Conservation (phyloP, 176 grass and related monocot species). For the Rhynchospora pubera region DNA sequence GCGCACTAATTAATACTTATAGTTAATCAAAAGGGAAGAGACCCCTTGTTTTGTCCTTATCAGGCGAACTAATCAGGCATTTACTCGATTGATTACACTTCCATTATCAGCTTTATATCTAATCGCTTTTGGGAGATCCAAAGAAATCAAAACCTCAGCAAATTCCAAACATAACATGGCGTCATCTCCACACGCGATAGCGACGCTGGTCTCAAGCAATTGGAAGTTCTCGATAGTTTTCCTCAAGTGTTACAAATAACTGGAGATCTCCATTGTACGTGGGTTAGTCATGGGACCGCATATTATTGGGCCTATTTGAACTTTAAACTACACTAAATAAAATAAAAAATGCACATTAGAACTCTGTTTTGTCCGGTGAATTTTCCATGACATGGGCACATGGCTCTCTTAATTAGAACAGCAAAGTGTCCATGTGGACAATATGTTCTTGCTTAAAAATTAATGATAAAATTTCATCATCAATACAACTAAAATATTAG, state of each 20-base stretch:
- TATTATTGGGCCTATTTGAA: neutral
- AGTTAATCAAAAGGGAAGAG: conserved; percentile 1
- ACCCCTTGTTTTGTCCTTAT: conserved; percentile 20
- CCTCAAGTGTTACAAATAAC: neutral
- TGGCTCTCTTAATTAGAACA: neutral
- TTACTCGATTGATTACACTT: neutral
- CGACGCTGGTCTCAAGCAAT: neutral
- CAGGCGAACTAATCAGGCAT: conserved; percentile 16
- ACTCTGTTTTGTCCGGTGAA: neutral
- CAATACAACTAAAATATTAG: neutral
- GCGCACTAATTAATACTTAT: neutral
- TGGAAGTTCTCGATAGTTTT: neutral
- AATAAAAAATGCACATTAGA: no score
- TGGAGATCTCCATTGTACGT: neutral
- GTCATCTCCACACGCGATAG: conserved; percentile 10
- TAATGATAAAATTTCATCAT: neutral
- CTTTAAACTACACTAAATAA: neutral
- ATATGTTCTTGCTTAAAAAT: neutral
- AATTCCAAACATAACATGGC: conserved; percentile 15
- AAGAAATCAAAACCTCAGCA: neutral
- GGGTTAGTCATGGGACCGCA: no score
- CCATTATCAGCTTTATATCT: conserved; percentile 1
- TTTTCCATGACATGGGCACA: neutral
- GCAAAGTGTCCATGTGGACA: neutral
- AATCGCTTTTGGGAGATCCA: neutral